Evolutionary conservation across 805 yeast genomes (phyloP).

Genomic region (Candida chilensis): DNA sequence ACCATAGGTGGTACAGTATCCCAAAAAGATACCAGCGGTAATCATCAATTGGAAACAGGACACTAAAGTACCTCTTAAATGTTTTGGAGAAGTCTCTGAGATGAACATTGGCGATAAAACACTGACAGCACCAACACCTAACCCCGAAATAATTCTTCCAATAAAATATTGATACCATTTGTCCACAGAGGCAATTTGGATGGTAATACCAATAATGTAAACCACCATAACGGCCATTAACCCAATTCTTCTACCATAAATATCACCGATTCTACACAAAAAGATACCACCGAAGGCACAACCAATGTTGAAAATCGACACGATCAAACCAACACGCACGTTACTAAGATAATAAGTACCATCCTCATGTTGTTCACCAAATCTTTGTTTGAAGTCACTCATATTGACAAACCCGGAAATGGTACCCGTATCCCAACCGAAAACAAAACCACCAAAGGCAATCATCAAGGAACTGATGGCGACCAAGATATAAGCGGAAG

Average conservation of each 20-base stretch:
- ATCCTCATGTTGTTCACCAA: slow-evolving; percentile 32
- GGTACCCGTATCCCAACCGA: slow-evolving; percentile 77
- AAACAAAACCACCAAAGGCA: slow-evolving; percentile 72
- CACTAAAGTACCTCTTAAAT: slow-evolving; percentile 63
- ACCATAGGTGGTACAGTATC: slow-evolving; percentile 60
- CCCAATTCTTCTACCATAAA: slow-evolving; percentile 51
- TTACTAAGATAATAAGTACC: slow-evolving; percentile 34
- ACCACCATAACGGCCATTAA: slow-evolving; percentile 43
- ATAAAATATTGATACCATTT: slow-evolving; percentile 58
- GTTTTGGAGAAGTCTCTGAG: slow-evolving; percentile 63
- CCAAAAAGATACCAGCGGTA: slow-evolving; percentile 63
- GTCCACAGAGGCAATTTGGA: slow-evolving; percentile 46
- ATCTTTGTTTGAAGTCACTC: slow-evolving; percentile 43
- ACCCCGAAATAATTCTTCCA: slow-evolving; percentile 52
- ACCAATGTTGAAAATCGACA: slow-evolving; percentile 54
- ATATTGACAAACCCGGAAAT: slow-evolving; percentile 64
- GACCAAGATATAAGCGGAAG: slow-evolving; percentile 21
- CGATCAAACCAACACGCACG: slow-evolving; percentile 42
- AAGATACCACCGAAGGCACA: slow-evolving; percentile 67
- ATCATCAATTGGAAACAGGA: slow-evolving; percentile 63
- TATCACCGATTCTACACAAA: slow-evolving; percentile 48
- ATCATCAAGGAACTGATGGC: slow-evolving; percentile 40
- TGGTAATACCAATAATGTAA: slow-evolving; percentile 50
- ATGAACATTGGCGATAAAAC: slow-evolving; percentile 51
- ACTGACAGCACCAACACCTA: slow-evolving; percentile 46